These are phyloP conservation scores for Pichia inconspicua DNA, from an alignment of 1,139 yeast genomes.

Conservation along the genomic window DNA sequence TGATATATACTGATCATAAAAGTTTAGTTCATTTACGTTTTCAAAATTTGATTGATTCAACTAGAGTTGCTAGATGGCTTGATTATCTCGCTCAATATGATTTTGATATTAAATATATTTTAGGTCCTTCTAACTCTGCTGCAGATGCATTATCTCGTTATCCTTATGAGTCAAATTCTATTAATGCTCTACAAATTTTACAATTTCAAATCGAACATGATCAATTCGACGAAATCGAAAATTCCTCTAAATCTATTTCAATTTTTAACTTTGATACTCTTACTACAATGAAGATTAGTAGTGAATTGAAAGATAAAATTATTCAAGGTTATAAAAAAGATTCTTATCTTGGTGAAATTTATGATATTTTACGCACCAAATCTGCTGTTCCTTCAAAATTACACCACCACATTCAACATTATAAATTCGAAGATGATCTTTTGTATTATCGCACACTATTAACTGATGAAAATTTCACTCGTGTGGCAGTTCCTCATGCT, in stretches of 20 bases:
- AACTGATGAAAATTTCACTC: not conserved
- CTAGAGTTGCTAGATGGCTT: not conserved
- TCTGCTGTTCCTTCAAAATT: not conserved
- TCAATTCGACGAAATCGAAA: no score
- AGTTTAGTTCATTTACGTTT: not conserved
- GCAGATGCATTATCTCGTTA: conserved; percentile 2
- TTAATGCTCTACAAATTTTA: no score
- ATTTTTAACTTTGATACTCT: no score
- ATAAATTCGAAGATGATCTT: not conserved
- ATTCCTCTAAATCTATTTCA: no score
- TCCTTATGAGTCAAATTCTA: not conserved
- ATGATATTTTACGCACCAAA: not conserved
- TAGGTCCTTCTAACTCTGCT: not conserved
- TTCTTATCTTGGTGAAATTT: not conserved
- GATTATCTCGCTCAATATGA: not conserved
- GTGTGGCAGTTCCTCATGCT: not conserved
- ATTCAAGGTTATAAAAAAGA: not conserved
- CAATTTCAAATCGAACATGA: no score
- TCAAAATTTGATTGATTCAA: not conserved
- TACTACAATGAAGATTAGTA: not conserved
- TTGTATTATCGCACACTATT: not conserved
- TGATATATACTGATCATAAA: not conserved
- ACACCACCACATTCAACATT: conserved; percentile 1
- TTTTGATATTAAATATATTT: conserved; percentile 2
- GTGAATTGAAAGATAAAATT: not conserved